Evolutionary conservation across 2,329 filamentous ascomycete species (phyloP).

Genomic region (Trichoderma oligosporum): DNA sequence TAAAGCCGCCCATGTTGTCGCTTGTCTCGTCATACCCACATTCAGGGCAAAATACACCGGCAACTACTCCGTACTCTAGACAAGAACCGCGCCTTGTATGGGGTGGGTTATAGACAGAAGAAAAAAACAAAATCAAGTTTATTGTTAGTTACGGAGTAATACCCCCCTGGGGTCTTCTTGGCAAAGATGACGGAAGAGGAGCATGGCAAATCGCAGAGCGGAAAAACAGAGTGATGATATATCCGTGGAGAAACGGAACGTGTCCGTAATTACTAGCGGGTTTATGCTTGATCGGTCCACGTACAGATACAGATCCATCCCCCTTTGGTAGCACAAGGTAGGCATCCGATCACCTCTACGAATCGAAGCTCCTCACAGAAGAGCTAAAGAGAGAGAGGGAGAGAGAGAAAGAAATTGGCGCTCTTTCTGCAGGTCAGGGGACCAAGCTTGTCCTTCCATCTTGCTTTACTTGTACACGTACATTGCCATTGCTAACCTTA

Average conservation of each 20-base stretch:
- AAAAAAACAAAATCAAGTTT: background rate
- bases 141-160: background rate
- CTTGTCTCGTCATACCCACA: background rate
- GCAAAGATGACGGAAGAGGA: background rate
- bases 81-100: no score
- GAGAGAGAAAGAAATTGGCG: conserved; percentile 2
- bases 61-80: background rate
- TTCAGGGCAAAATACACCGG: background rate
- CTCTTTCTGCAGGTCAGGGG: background rate
- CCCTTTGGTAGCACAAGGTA: conserved; percentile 10
- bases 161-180: background rate
- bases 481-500: background rate
- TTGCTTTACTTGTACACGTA: background rate
- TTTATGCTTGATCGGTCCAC: conserved; percentile 14
- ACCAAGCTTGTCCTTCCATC: background rate
- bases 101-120: background rate
- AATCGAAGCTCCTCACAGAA: conserved; percentile 11
- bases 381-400: no score
- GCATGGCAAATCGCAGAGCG: background rate
- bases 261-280: conserved; percentile 11
- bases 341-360: conserved; percentile 17
- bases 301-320: conserved; percentile 15
- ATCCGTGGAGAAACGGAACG: background rate
- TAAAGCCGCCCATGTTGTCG: conserved; percentile 4
- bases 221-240: background rate